Percentiles rank a stretch among this genome's conserved stretches.
Evolutionary conservation across 352 stramenopile genomes (phyloP).

Genomic region (Globisporangium solare): DNA sequence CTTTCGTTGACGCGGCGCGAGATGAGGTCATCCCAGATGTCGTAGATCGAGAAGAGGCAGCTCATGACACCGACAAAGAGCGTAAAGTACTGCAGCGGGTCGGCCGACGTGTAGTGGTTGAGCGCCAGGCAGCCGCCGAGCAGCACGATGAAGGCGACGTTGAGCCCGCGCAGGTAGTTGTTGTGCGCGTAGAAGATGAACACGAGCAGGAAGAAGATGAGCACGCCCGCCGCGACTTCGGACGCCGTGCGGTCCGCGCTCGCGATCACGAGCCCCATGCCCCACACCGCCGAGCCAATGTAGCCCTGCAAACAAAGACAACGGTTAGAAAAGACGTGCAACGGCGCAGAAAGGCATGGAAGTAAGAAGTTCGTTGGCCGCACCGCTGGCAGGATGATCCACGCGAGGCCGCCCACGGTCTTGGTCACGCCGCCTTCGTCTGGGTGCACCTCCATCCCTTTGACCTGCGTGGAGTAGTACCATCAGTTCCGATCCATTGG

Average conservation of each 20-base stretch:
- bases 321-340: background rate
- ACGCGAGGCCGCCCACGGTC: slow-evolving; percentile 60
- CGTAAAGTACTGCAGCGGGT: slow-evolving; percentile 79
- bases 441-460: slow-evolving; percentile 86
- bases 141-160: slow-evolving; percentile 80
- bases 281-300: slow-evolving; percentile 81
- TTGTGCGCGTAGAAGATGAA: slow-evolving; percentile 90
- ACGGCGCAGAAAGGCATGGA: background rate
- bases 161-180: slow-evolving; percentile 75
- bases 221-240: slow-evolving; percentile 71
- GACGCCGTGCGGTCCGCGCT: slow-evolving; percentile 49
- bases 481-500: too few relatives aligned
- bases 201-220: slow-evolving; percentile 84
- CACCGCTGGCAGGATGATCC: slow-evolving; percentile 73
- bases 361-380: too few relatives aligned
- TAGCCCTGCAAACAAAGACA: slow-evolving; percentile 50
- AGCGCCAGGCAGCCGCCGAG: slow-evolving; percentile 71
- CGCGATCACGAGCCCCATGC: slow-evolving; percentile 80
- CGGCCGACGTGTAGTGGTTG: slow-evolving; percentile 55
- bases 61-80: slow-evolving; percentile 90
- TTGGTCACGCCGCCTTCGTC: slow-evolving; percentile 87
- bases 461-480: slow-evolving; percentile 33
- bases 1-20: slow-evolving; percentile 83
- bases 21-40: slow-evolving; percentile 91
- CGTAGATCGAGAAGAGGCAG: slow-evolving; percentile 89